Base-by-base conservation (phyloP, 2,329 filamentous ascomycete genomes). In the Colletotrichum melonis region DNA sequence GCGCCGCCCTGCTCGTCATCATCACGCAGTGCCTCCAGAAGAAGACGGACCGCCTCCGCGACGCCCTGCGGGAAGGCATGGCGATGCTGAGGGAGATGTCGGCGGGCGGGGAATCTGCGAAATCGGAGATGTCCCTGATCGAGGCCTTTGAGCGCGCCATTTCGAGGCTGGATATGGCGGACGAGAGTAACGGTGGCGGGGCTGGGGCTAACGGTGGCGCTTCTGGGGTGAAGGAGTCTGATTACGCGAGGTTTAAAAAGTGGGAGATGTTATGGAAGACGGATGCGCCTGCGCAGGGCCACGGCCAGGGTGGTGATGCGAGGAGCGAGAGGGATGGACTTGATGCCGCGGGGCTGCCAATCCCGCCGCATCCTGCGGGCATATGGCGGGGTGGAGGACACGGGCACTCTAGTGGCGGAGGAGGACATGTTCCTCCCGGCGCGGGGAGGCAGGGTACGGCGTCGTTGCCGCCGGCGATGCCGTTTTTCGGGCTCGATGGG, bases 1-100 rank as follows among this genome's bases (percentile, higher is more conserved):
- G 88, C 55, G 87, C 87, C 11, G 87, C 88, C 9, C 80, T 89
- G 6, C 81, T 89, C 3, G 87, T 89, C 32, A 80, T 84, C 58
- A 82, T 83, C 38, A 82, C 82, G 2, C 82, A 84, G 60, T 84
- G 82, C 57, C 77, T 84, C 49, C 81, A 81, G 54, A 80, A 80
- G 69, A 81, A 80, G 57, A 82, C 82, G 12, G 82, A 84, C 64
- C 76, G 79, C 38, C 82, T 87, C 14, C 84, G 85, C 30, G 84
- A 86, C 54, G 82, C 83, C 9, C 79, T 88, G 3, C 80, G 86
- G n/a, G 84, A 86, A 52, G 87, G 87, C 8, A 84, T 88, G 77
- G 82, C 82, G 7, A 82, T 88, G 76, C 86, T 88, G 57, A 87
- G 87, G 74, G 85, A 86, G 69, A 88, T 88, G 86, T 87, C 87